These are phyloP conservation scores for Saturnispora zaruensis DNA, from an alignment of 805 yeast species.

Conservation along the genomic window DNA sequence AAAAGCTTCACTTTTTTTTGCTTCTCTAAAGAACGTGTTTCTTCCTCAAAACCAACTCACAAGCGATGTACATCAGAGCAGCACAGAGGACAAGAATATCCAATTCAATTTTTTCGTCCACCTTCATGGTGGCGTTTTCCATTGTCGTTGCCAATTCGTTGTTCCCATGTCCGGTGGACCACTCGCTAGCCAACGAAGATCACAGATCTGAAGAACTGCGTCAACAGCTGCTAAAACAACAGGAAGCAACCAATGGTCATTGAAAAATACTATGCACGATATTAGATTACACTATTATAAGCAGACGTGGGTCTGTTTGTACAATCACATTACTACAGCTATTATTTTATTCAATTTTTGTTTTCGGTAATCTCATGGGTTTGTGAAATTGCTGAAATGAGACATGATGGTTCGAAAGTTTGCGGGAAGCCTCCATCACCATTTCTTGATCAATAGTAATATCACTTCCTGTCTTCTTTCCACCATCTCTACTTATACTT, in stretches of 20 bases:
- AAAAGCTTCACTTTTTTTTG: constrained; percentile 12
- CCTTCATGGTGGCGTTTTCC: constrained; percentile 65
- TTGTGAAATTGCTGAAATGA: neutral
- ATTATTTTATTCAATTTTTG: neutral
- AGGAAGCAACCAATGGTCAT: neutral
- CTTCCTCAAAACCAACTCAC: too few relatives aligned
- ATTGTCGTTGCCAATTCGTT: constrained; percentile 28
- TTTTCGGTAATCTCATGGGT: neutral
- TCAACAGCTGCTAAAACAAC: constrained; percentile 1
- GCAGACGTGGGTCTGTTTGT: constrained; percentile 12
- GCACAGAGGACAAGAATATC: constrained; percentile 49
- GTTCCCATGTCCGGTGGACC: constrained; percentile 39
- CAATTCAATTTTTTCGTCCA: constrained; percentile 59
- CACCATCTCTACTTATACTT: neutral
- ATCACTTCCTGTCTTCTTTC: neutral
- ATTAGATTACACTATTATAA: neutral
- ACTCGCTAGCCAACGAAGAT: constrained; percentile 30
- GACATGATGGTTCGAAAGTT: neutral
- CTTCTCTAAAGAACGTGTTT: neutral
- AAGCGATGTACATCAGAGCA: constrained; percentile 36
- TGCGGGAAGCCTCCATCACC: neutral
- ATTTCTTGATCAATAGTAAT: neutral
- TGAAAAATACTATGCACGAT: neutral
- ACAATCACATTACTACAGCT: neutral
- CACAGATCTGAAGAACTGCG: constrained; percentile 13